Evolutionary conservation across 306 rosid genomes (phyloP), one percentile per base, ranked within the genome.

Genomic region (Quercus engelmannii): DNA sequence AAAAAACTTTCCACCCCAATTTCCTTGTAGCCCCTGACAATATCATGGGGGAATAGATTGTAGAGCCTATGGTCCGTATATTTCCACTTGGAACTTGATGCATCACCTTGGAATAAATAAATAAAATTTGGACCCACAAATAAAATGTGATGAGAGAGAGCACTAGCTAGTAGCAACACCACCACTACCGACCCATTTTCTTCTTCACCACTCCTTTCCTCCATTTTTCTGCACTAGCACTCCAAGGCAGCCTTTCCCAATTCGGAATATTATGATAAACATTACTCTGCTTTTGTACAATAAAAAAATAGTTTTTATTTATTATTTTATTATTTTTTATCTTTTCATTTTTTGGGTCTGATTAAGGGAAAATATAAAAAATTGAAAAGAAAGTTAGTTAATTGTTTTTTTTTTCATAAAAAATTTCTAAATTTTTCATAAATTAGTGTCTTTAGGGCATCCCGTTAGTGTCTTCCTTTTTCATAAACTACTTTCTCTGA

Each of bases 61-160:
- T 67, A 78, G 74, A 81, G 79, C 79, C 49, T 56, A 75, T 79
- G 84, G 83, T 79, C 68, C 54, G 18, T 51, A 71, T 35, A 58
- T 77, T 55, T 80, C 81, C 83, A 62, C 83, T 69, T 82, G 85
- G 76, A 68, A 73, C 64, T 26, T 30, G 25, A 51, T 14, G 23
- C 23, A 83, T 31, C 28, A 81, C 19, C 62, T 26, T 38, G 15
- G 76, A 69, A 84, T 79, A 80, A 81, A 84, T 73, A 73, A 76
- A 31, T 54, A 38, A 38, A 38, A 38, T 49, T 21, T 79, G 78
- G 76, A 23, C 80, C 76, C 86, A 65, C 82, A 33, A 46, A 73
- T 52, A 17, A 55, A 74, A 71, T 21, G 78, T 52, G 54, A 59
- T 52, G 70, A 69, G 55, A 63, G 52, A 83, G 57, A 21, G 30